These are phyloP conservation scores for Cryphonectria carpinicola DNA, from an alignment of 2,329 filamentous ascomycete genomes.

Conservation along the genomic window DNA sequence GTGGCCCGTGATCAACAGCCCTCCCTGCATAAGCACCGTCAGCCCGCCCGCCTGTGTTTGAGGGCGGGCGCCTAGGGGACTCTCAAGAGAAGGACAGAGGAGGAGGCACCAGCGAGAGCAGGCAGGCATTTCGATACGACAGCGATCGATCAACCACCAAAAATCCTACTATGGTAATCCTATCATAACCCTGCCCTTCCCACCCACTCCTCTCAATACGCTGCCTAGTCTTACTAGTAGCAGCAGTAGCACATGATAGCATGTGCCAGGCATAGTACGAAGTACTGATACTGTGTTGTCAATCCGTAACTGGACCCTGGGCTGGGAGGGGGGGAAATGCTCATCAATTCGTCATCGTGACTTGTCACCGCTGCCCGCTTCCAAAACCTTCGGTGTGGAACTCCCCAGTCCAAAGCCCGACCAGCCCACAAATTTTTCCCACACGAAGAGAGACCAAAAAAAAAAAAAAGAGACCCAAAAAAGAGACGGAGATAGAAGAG, in stretches of 20 bases:
- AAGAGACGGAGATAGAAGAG: too few relatives aligned
- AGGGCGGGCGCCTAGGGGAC: not conserved
- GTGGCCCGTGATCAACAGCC: conserved; percentile 14
- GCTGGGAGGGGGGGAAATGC: not conserved
- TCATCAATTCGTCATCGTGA: not conserved
- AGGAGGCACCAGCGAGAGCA: not conserved
- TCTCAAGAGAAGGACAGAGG: not conserved
- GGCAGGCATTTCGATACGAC: not conserved
- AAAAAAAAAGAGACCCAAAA: too few relatives aligned
- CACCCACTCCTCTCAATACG: not conserved
- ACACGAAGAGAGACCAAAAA: too few relatives aligned
- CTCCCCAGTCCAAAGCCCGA: not conserved
- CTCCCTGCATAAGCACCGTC: conserved; percentile 9
- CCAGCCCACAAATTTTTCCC: conserved; percentile 13
- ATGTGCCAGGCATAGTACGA: not conserved
- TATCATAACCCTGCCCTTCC: not conserved
- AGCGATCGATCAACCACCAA: not conserved
- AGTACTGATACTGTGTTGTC: not conserved
- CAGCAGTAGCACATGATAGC: not conserved
- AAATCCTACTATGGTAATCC: not conserved
- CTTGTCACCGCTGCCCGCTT: conserved; percentile 5
- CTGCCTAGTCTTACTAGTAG: not conserved
- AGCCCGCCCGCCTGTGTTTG: conserved; percentile 2
- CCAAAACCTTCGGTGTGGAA: conserved; percentile 9
- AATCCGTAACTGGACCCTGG: not conserved